Evolutionary conservation across 208 protist species (phyloP).

Genomic region (Trypanosoma mega): DNA sequence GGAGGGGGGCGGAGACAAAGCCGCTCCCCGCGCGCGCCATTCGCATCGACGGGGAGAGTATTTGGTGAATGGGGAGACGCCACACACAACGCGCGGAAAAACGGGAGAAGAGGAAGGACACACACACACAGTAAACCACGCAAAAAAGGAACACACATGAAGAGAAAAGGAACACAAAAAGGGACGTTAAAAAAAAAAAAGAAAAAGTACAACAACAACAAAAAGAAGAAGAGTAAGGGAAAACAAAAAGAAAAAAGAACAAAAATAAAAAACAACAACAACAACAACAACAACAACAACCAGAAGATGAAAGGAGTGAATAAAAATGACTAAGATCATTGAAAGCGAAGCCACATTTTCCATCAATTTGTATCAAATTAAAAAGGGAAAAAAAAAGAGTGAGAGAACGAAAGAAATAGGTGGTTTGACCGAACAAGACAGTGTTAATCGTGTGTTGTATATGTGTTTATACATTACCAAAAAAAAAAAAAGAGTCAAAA

Average conservation of each 20-base stretch:
- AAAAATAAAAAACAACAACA: neutral
- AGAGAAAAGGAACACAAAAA: neutral
- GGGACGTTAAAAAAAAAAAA: neutral
- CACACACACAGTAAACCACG: too few species aligned
- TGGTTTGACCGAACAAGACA: neutral
- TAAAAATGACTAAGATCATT: too few species aligned
- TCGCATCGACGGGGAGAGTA: constrained; percentile 1
- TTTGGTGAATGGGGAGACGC: too few species aligned
- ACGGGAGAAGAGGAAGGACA: too few species aligned
- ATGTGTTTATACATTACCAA: neutral
- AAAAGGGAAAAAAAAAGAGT: too few species aligned
- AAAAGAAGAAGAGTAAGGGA: neutral
- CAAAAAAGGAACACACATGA: neutral
- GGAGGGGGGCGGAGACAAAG: too few species aligned
- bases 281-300: neutral
- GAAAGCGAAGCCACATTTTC: too few species aligned
- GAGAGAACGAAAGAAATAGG: neutral
- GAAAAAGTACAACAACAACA: neutral
- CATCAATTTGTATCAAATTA: too few species aligned
- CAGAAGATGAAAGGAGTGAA: neutral
- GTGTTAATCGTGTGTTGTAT: neutral
- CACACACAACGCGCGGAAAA: too few species aligned
- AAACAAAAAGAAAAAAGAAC: constrained; percentile 10
- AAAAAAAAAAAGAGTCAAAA: neutral
- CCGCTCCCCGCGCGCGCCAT: too few species aligned